A percentile compares a stretch with the other conserved stretches of the same genome.
These are phyloP conservation scores for Selaginella moellendorffii DNA, from an alignment of 75 land plant species.

Conservation along the genomic window DNA sequence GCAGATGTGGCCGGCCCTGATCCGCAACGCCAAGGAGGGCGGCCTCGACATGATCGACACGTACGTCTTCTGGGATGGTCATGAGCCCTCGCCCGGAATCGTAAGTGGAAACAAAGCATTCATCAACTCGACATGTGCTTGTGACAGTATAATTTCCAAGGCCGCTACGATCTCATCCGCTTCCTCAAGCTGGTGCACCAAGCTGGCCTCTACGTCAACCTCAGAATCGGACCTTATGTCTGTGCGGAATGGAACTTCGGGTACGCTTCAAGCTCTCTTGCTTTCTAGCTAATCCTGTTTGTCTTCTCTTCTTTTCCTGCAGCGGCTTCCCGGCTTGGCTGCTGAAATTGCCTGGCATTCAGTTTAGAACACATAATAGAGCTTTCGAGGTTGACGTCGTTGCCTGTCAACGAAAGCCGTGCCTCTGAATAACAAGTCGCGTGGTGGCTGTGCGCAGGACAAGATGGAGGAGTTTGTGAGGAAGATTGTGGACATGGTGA, in stretches of 20 bases:
- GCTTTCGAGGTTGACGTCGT: conserved; percentile 46
- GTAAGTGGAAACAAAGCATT: conserved; percentile 18
- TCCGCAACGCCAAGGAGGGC: conserved; percentile 49
- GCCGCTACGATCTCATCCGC: conserved; percentile 52
- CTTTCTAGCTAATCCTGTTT: background rate
- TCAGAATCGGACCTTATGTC: conserved; percentile 85
- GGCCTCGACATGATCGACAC: conserved; percentile 54
- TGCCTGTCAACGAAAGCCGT: background rate
- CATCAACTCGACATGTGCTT: no score
- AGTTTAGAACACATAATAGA: conserved; percentile 49
- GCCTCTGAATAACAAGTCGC: background rate
- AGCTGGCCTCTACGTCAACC: conserved; percentile 66
- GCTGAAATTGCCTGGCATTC: conserved; percentile 40
- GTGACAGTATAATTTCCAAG: conserved; percentile 66
- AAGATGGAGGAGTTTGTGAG: conserved; percentile 49
- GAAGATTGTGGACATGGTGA: conserved; percentile 71
- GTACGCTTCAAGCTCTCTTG: conserved; percentile 18
- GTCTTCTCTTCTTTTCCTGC: background rate
- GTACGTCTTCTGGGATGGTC: conserved; percentile 59
- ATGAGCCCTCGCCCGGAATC: conserved; percentile 38
- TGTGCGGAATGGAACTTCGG: conserved; percentile 97
- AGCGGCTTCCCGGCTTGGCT: conserved; percentile 75
- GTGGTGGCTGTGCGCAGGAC: conserved; percentile 18
- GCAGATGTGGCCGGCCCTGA: conserved; percentile 70
- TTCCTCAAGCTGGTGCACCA: conserved; percentile 56